A percentile compares a stretch with the other conserved stretches of the same genome.
Evolutionary conservation across 2,329 filamentous ascomycete species (phyloP).

Genomic region (Talaromyces marneffei): DNA sequence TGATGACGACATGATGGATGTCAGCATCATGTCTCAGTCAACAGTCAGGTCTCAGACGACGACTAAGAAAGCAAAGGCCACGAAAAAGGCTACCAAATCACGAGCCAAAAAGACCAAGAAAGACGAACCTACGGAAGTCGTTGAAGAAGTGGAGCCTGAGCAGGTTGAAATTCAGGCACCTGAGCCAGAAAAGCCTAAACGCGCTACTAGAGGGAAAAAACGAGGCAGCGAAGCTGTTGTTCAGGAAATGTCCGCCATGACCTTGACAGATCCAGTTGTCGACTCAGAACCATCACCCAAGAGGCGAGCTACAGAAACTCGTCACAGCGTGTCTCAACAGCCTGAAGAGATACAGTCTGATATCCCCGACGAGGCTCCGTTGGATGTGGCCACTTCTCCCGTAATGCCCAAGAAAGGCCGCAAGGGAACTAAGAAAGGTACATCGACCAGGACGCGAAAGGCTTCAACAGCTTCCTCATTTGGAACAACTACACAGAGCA

Average conservation of each 20-base stretch:
- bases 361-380: constrained; percentile 8
- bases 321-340: constrained; percentile 42
- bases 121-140: constrained; percentile 41
- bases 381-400: constrained; percentile 19
- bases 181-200: constrained; percentile 34
- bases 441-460: constrained; percentile 44
- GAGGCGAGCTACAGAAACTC: constrained; percentile 52
- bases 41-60: constrained; percentile 43
- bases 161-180: constrained; percentile 21
- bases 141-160: constrained; percentile 27
- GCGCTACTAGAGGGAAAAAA: constrained; percentile 51
- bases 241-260: constrained; percentile 20
- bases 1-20: constrained; percentile 50
- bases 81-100: constrained; percentile 37
- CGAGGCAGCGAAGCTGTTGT: constrained; percentile 54
- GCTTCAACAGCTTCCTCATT: constrained; percentile 43
- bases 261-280: constrained; percentile 16
- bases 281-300: constrained; percentile 45
- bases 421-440: constrained; percentile 34
- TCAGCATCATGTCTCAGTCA: constrained; percentile 49
- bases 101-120: constrained; percentile 37
- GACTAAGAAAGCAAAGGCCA: constrained; percentile 51
- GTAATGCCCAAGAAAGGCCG: constrained; percentile 43
- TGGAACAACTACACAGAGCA: constrained; percentile 44
- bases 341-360: constrained; percentile 37